Conservation (phyloP, 768 basidiomycete genomes). For the Phlegmacium glaucopus region DNA sequence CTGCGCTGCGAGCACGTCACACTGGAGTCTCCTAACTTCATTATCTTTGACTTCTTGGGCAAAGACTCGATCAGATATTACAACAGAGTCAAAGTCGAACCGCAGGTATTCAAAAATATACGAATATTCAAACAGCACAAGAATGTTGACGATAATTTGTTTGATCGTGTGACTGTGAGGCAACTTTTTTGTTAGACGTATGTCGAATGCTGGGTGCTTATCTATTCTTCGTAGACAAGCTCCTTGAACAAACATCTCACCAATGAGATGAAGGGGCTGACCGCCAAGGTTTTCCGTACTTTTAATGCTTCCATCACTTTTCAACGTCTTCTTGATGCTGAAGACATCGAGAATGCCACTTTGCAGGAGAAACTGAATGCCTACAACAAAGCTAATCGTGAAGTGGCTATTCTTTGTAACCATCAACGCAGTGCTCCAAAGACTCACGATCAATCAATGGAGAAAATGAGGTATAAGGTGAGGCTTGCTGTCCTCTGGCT, state of each 20-base stretch:
- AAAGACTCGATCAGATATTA: constrained; percentile 99
- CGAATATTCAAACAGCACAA: constrained; percentile 96
- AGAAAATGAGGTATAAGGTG: constrained; percentile 91
- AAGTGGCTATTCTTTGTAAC: constrained; percentile 98
- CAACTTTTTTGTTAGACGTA: constrained; percentile 1
- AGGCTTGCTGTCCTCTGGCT: not conserved
- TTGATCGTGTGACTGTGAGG: constrained; percentile 92
- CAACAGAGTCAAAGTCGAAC: constrained; percentile 84
- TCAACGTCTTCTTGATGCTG: constrained; percentile 82
- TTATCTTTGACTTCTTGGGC: constrained; percentile 96
- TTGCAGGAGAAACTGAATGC: constrained; percentile 96
- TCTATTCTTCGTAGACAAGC: constrained; percentile 53
- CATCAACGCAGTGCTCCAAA: constrained; percentile 96
- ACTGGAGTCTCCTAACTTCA: constrained; percentile 78
- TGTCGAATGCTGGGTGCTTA: constrained; percentile 15
- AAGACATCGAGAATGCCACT: constrained; percentile 54
- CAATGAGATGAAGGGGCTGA: constrained; percentile 94
- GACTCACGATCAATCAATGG: constrained; percentile 91
- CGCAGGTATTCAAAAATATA: constrained; percentile 97
- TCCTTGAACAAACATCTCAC: constrained; percentile 89
- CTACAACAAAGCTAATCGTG: constrained; percentile 95
- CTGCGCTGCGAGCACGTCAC: constrained; percentile 97
- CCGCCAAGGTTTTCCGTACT: constrained; percentile 99
- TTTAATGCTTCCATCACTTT: constrained; percentile 98
- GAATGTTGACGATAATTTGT: constrained; percentile 80